These are phyloP conservation scores for Ampelocalamus luodianensis DNA, from an alignment of 176 grass and related monocot genomes.

Conservation along the genomic window DNA sequence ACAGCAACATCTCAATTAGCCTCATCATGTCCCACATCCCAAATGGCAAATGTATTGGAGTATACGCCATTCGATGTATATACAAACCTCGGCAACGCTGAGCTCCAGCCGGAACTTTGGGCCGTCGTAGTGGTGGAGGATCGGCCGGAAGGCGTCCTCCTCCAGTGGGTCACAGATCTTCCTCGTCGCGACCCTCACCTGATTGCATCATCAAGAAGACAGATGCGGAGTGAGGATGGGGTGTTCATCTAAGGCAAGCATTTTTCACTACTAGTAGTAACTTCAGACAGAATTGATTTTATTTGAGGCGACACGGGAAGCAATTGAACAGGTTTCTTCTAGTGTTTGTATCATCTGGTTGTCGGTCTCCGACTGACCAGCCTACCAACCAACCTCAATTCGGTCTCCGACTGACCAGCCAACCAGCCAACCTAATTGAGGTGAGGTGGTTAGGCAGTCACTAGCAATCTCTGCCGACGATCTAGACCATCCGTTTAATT, in stretches of 20 bases:
- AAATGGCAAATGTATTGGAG: neutral
- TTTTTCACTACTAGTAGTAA: neutral
- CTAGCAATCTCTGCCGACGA: slow-evolving; percentile 16
- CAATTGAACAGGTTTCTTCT: neutral
- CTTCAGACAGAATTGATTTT: neutral
- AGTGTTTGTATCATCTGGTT: neutral
- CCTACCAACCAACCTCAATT: neutral
- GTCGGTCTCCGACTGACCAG: slow-evolving; percentile 8
- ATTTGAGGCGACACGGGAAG: neutral
- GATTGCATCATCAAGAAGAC: neutral
- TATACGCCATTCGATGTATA: neutral
- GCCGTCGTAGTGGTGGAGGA: slow-evolving; percentile 99
- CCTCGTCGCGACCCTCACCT: slow-evolving; percentile 82
- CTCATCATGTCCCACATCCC: neutral
- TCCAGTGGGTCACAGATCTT: slow-evolving; percentile 83
- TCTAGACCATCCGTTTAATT: neutral
- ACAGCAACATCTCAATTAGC: slow-evolving; percentile 1
- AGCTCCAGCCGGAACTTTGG: slow-evolving; percentile 98
- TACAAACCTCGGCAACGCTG: slow-evolving; percentile 72
- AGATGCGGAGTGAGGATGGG: neutral
- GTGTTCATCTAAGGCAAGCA: neutral
- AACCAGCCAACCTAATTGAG: neutral
- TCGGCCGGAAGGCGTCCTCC: slow-evolving; percentile 94
- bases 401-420: slow-evolving; percentile 5
- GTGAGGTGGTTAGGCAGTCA: slow-evolving; percentile 38